Conservation (phyloP, 371 early-diverging fungal genomes). For the Mucor irregularis region DNA sequence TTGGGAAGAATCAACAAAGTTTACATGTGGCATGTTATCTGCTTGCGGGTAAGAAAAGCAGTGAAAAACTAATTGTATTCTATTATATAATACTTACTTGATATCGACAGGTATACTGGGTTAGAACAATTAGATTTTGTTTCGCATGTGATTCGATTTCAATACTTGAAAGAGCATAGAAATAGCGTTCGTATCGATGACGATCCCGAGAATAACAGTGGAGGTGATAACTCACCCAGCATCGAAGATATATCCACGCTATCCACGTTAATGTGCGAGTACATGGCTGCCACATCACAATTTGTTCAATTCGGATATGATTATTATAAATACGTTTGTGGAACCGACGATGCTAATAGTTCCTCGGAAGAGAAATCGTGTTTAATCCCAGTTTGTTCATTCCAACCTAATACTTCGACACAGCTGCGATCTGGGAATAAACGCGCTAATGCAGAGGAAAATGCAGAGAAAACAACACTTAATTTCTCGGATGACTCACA, state of each 20-base stretch:
- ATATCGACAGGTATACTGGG: conserved; percentile 34
- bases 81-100: not conserved
- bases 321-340: conserved; percentile 45
- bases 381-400: conserved; percentile 46
- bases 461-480: not conserved
- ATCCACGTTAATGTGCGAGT: conserved; percentile 46
- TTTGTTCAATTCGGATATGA: conserved; percentile 45
- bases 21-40: conserved; percentile 42
- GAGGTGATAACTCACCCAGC: not conserved
- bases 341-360: conserved; percentile 17
- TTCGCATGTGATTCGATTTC: conserved; percentile 36
- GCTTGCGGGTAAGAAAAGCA: conserved; percentile 31
- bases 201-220: conserved; percentile 5
- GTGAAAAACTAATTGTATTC: not conserved
- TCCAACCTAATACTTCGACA: conserved; percentile 23
- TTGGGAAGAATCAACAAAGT: conserved; percentile 36
- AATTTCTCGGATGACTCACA: conserved; percentile 11
- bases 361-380: conserved; percentile 35
- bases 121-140: conserved; percentile 29
- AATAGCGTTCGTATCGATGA: conserved; percentile 30
- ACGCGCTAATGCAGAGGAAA: not conserved
- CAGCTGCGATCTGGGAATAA: not conserved
- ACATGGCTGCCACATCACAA: conserved; percentile 35
- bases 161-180: conserved; percentile 40
- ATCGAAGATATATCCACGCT: conserved; percentile 16